A percentile compares a stretch with the other conserved stretches of the same genome.
phyloP scores from a whole-genome alignment of 495 filamentous ascomycete genomes.

The Letharia lupina region DNA sequence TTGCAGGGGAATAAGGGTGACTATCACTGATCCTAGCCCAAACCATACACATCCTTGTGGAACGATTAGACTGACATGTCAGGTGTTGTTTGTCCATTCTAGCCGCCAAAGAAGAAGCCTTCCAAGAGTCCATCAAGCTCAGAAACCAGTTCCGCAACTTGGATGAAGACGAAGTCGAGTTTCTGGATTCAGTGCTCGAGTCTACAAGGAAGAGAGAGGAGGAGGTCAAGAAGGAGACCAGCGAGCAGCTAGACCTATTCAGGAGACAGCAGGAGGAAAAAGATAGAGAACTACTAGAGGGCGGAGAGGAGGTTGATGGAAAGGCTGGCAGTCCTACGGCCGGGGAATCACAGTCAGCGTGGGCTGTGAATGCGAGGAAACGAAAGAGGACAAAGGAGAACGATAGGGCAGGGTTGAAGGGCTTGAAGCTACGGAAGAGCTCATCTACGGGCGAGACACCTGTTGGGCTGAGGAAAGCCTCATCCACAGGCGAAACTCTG shows the following conservation, averaged over 20 bases:
- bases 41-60: background rate
- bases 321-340: slow-evolving; percentile 25
- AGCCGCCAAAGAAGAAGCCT: slow-evolving; percentile 94
- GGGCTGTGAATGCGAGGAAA: slow-evolving; percentile 49
- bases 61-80: slow-evolving; percentile 44
- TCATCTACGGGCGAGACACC: slow-evolving; percentile 27
- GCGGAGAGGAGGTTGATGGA: slow-evolving; percentile 26
- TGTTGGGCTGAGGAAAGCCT: background rate
- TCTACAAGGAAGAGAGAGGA: slow-evolving; percentile 63
- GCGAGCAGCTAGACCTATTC: slow-evolving; percentile 63
- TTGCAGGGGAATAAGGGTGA: slow-evolving; percentile 92
- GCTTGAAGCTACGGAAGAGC: slow-evolving; percentile 52
- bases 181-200: slow-evolving; percentile 70
- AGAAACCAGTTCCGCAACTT: slow-evolving; percentile 92
- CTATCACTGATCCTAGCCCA: slow-evolving; percentile 18
- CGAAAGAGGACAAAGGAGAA: slow-evolving; percentile 51
- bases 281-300: slow-evolving; percentile 43
- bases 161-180: slow-evolving; percentile 91
- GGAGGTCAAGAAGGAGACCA: slow-evolving; percentile 62
- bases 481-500: slow-evolving; percentile 19
- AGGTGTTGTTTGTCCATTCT: slow-evolving; percentile 31
- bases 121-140: slow-evolving; percentile 79
- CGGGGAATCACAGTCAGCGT: slow-evolving; percentile 45
- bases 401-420: slow-evolving; percentile 36
- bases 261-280: slow-evolving; percentile 58